A percentile compares a stretch with the other conserved stretches of the same genome.
Conservation (phyloP, 2,329 filamentous ascomycete species). For the Thelonectria discophora region DNA sequence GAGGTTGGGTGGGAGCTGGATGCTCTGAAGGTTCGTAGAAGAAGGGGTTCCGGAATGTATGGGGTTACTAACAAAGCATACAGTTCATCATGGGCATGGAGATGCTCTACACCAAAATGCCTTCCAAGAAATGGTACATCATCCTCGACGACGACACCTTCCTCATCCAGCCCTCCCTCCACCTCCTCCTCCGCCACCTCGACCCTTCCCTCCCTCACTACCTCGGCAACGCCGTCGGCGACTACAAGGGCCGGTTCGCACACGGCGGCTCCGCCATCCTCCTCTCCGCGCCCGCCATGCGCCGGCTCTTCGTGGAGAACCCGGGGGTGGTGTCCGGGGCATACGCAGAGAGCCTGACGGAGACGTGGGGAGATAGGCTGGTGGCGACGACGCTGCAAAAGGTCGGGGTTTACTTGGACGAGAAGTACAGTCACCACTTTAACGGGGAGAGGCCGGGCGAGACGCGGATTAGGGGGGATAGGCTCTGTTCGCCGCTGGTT, state of each 20-base stretch:
- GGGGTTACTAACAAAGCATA: slow-evolving; percentile 13
- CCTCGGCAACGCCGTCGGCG: slow-evolving; percentile 65
- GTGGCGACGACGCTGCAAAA: slow-evolving; percentile 63
- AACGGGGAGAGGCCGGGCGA: slow-evolving; percentile 62
- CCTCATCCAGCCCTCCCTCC: slow-evolving; percentile 59
- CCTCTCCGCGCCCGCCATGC: slow-evolving; percentile 61
- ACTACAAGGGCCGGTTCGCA: slow-evolving; percentile 64
- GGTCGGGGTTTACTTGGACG: slow-evolving; percentile 64
- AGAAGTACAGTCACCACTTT: slow-evolving; percentile 63
- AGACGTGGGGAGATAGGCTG: slow-evolving; percentile 64
- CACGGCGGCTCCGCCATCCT: slow-evolving; percentile 65
- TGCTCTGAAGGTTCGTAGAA: slow-evolving; percentile 58
- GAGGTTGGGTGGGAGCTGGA: slow-evolving; percentile 60
- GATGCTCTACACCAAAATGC: slow-evolving; percentile 58
- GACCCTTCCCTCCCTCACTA: slow-evolving; percentile 58
- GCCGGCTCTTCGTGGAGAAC: slow-evolving; percentile 55
- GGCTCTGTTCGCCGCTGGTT: slow-evolving; percentile 63
- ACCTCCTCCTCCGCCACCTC: slow-evolving; percentile 58
- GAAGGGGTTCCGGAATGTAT: no score
- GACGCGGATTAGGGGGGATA: slow-evolving; percentile 59
- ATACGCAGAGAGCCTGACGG: slow-evolving; percentile 58
- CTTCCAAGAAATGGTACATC: slow-evolving; percentile 67
- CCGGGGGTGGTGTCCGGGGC: slow-evolving; percentile 54
- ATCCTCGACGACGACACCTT: slow-evolving; percentile 68
- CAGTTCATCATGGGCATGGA: slow-evolving; percentile 66